A percentile compares a stretch with the other conserved stretches of the same genome.
Conservation (phyloP, 2,329 filamentous ascomycete genomes). For the Trichoderma sp. region DNA sequence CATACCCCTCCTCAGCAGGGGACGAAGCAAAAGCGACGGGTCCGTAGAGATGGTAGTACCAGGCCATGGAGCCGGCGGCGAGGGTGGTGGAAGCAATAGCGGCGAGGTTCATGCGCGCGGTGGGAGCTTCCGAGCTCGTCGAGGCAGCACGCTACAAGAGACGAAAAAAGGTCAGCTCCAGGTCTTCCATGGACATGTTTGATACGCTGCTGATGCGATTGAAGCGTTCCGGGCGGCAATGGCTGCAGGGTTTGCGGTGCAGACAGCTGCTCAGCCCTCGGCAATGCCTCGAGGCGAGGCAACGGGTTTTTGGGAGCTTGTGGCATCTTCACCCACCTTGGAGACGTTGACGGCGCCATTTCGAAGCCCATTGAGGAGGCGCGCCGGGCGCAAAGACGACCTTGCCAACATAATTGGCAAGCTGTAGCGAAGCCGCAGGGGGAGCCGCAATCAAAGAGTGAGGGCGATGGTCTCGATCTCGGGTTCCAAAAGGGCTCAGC, state of each 20-base stretch:
- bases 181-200: conserved; percentile 22
- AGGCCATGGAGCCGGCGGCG: conserved; percentile 85
- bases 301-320: conserved; percentile 23
- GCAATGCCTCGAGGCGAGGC: conserved; percentile 25
- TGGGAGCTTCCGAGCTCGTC: conserved; percentile 68
- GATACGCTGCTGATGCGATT: conserved; percentile 30
- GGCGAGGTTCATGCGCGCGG: conserved; percentile 81
- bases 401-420: conserved; percentile 83
- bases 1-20: conserved; percentile 97
- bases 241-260: conserved; percentile 26
- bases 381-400: conserved; percentile 85
- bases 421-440: conserved; percentile 40
- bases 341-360: conserved; percentile 69
- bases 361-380: conserved; percentile 75
- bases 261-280: conserved; percentile 33
- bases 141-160: conserved; percentile 61
- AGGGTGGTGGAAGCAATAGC: conserved; percentile 82
- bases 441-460: conserved; percentile 34
- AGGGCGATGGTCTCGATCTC: conserved; percentile 40
- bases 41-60: conserved; percentile 97
- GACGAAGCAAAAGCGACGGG: conserved; percentile 84
- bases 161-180: conserved; percentile 40
- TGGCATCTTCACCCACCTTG: conserved; percentile 61
- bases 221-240: conserved; percentile 26
- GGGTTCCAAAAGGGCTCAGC: conserved; percentile 41